These are phyloP conservation scores for Incumbomyces lentus DNA, from an alignment of 2,329 filamentous ascomycete species.

Conservation along the genomic window DNA sequence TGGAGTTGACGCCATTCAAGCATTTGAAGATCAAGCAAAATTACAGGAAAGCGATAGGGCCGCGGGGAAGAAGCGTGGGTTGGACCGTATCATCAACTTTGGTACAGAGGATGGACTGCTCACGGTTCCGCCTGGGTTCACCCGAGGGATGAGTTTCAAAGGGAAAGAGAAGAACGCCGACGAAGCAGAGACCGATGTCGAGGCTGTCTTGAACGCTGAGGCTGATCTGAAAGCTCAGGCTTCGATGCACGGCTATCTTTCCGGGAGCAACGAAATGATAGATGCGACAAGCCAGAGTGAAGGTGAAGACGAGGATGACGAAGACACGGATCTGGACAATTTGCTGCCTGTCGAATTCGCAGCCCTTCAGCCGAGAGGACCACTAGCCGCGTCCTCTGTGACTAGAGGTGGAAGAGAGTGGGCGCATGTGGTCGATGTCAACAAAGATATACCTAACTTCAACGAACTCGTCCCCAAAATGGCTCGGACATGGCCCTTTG, in stretches of 20 bases:
- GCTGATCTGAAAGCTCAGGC: conserved; percentile 12
- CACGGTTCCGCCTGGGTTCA: conserved; percentile 71
- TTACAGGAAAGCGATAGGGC: conserved; percentile 39
- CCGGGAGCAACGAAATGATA: conserved; percentile 8
- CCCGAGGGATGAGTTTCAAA: conserved; percentile 65
- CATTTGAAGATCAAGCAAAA: conserved; percentile 63
- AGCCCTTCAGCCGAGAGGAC: conserved; percentile 72
- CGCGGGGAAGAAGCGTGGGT: conserved; percentile 34
- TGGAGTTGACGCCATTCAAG: conserved; percentile 72
- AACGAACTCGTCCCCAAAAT: conserved; percentile 87
- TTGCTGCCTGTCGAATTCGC: conserved; percentile 88
- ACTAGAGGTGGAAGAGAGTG: conserved; percentile 76
- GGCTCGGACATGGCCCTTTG: conserved; percentile 92
- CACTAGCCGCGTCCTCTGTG: conserved; percentile 58
- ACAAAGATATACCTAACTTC: conserved; percentile 89
- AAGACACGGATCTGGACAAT: conserved; percentile 63
- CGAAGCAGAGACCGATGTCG: conserved; percentile 58
- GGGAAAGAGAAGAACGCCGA: conserved; percentile 48
- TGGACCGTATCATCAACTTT: conserved; percentile 82
- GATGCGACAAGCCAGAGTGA: conserved; percentile 12
- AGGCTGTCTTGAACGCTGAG: conserved; percentile 48
- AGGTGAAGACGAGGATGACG: conserved; percentile 33
- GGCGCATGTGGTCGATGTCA: conserved; percentile 97
- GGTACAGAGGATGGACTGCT: conserved; percentile 66
- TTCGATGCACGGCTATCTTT: conserved; percentile 20